Percentiles rank a stretch among this genome's conserved stretches.
Evolutionary conservation across 106 monocot genomes (phyloP).

Genomic region (Gastrodia elata): DNA sequence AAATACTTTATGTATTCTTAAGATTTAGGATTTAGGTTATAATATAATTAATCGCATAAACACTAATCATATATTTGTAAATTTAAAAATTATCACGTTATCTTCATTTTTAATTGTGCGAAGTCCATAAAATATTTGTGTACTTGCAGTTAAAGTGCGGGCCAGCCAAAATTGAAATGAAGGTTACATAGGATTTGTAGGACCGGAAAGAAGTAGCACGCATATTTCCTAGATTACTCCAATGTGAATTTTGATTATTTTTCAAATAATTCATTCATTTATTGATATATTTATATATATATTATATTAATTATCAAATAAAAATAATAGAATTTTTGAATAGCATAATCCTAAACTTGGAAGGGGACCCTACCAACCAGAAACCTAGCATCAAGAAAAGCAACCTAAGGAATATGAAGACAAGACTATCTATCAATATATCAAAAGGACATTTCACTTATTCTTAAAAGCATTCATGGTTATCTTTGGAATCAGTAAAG

Average conservation of each 20-base stretch:
- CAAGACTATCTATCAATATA: neutral
- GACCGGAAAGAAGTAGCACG: neutral
- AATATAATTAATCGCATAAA: too few species aligned
- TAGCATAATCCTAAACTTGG: neutral
- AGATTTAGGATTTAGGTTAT: too few species aligned
- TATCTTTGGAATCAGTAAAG: constrained; percentile 5
- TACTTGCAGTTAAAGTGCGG: neutral
- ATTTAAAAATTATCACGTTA: too few species aligned
- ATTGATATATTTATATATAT: too few species aligned
- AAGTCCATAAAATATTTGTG: too few species aligned
- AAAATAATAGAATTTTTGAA: neutral
- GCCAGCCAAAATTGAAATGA: neutral
- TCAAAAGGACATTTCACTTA: neutral
- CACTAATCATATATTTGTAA: too few species aligned
- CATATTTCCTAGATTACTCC: too few species aligned
- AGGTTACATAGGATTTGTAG: neutral
- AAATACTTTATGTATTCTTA: too few species aligned
- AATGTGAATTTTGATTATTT: too few species aligned
- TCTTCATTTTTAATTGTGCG: neutral
- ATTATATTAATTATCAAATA: too few species aligned
- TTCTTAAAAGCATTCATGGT: constrained; percentile 2
- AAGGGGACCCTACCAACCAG: constrained; percentile 1
- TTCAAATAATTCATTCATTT: too few species aligned
- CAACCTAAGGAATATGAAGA: constrained; percentile 3
- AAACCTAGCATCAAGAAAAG: neutral